Base-by-base conservation (phyloP, 2,329 filamentous ascomycete species). In the Cryphonectria nitschkei region DNA sequence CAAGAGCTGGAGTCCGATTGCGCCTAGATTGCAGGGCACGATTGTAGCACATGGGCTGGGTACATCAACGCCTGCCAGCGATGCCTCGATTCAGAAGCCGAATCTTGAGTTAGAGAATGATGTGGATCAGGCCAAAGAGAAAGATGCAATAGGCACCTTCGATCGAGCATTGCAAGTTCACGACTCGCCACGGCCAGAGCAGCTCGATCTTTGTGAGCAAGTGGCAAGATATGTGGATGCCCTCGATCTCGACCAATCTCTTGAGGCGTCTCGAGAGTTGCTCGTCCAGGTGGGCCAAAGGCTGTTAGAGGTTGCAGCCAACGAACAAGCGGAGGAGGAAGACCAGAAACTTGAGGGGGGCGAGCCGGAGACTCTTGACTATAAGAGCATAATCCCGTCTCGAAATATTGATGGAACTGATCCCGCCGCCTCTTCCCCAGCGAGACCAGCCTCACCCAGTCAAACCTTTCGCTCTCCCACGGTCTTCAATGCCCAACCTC, bases 401-500 rank as follows among this genome's bases (percentile, higher is more conserved):
- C 34, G 62, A 7, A 32, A 19, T 22, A 43, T 32, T 8, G n/a
- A n/a, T n/a, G 34, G 19, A n/a, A n/a, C 19, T 16, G 37, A 11
- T 0, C 22, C 34, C 26, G 19, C 34, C 19, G 8, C 34, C 19
- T 7, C 32, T 34, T 8, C 13, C 22, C 22, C n/a, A 0, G 22
- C 3, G n/a, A 19, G 11, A 22, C 16, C 19, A 22, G 22, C 46
- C 13, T 46, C 46, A 37, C 43, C 63, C 3, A 14, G 43, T 32
- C 29, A 52, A 43, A 19, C 32, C 3, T 34, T 62, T 34, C 14
- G 16, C 3, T 37, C 60, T n/a, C 60, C 60, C 16, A n/a, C 29
- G n/a, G 72, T 78, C n/a, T 80, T 80, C 56, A 74, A 75, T 11
- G 77, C 77, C 8, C 72, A 72, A 39, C 75, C 75, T 32, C 73